Conservation (phyloP, 1,284 basidiomycete species). For the Hymenochaete sp. region DNA sequence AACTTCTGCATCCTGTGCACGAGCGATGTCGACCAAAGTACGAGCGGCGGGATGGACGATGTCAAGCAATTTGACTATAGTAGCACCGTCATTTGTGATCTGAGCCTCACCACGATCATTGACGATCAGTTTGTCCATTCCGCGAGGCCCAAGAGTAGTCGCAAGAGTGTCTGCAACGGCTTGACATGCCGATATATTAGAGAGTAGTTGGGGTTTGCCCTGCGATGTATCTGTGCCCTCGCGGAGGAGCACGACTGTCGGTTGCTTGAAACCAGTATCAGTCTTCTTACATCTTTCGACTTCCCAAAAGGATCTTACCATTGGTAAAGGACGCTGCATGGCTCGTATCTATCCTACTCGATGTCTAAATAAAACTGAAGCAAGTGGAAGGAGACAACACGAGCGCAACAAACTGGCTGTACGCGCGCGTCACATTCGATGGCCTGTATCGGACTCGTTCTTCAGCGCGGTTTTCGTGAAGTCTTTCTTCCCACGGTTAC, state of each 20-base stretch:
- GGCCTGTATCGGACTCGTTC: too few species aligned
- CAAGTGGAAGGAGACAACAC: slow-evolving; percentile 3
- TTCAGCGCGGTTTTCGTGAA: slow-evolving; percentile 13
- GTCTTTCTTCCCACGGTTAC: slow-evolving; percentile 11
- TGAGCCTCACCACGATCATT: slow-evolving; percentile 89
- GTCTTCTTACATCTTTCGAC: not conserved
- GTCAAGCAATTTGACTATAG: slow-evolving; percentile 93
- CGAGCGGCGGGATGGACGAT: slow-evolving; percentile 97
- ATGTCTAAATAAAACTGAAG: too few species aligned
- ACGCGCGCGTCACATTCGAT: slow-evolving; percentile 10
- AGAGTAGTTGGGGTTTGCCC: slow-evolving; percentile 88
- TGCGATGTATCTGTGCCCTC: slow-evolving; percentile 97
- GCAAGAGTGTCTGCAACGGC: slow-evolving; percentile 86
- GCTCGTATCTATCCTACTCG: slow-evolving; percentile 7
- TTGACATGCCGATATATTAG: slow-evolving; percentile 93
- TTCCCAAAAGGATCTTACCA: slow-evolving; percentile 16
- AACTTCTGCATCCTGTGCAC: slow-evolving; percentile 97
- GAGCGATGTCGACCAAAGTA: slow-evolving; percentile 94
- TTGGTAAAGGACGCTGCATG: slow-evolving; percentile 24
- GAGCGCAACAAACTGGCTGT: slow-evolving; percentile 1
- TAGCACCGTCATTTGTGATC: slow-evolving; percentile 98
- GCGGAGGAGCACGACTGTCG: slow-evolving; percentile 85
- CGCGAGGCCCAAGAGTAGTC: slow-evolving; percentile 93
- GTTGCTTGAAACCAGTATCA: slow-evolving; percentile 55
- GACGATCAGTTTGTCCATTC: slow-evolving; percentile 98